Evolutionary conservation across 2,329 filamentous ascomycete genomes (phyloP).

Genomic region (Lasiodiplodia sp.): DNA sequence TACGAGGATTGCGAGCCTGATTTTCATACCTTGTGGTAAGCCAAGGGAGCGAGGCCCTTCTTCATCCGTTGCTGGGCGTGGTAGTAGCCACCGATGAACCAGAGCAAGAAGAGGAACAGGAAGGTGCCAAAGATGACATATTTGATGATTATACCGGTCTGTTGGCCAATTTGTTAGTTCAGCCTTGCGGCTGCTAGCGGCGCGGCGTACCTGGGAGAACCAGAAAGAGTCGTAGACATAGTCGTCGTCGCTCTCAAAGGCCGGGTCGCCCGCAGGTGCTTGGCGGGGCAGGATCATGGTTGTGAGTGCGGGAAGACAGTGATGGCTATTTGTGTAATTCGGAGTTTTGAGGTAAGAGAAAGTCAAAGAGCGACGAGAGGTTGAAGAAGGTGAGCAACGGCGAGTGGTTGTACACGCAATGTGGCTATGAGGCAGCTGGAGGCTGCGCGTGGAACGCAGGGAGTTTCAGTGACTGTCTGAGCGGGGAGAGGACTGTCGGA

Average conservation of each 20-base stretch:
- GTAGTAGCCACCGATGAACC: slow-evolving; percentile 71
- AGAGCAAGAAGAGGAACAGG: slow-evolving; percentile 61
- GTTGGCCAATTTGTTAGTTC: neutral
- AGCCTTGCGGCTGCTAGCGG: neutral
- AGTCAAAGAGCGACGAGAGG: neutral
- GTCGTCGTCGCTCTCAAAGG: slow-evolving; percentile 6
- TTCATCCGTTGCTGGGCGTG: slow-evolving; percentile 73
- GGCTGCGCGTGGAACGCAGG: slow-evolving; percentile 12
- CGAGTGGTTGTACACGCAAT: slow-evolving; percentile 18
- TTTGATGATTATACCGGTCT: slow-evolving; percentile 72
- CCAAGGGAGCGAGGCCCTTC: slow-evolving; percentile 70
- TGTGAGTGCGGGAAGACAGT: neutral
- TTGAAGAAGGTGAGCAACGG: slow-evolving; percentile 2
- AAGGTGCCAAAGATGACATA: slow-evolving; percentile 73
- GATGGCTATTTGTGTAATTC: neutral
- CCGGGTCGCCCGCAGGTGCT: slow-evolving; percentile 5
- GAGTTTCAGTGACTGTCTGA: slow-evolving; percentile 15
- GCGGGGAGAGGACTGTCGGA: slow-evolving; percentile 1
- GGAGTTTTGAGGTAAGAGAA: neutral
- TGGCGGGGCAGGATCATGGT: slow-evolving; percentile 27
- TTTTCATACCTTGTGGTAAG: slow-evolving; percentile 67
- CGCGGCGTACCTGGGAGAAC: slow-evolving; percentile 13
- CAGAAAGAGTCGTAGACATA: slow-evolving; percentile 17
- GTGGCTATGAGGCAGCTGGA: slow-evolving; percentile 1
- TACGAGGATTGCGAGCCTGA: neutral